These are phyloP conservation scores for Musa itinerans DNA, from an alignment of 176 grass and related monocot species.

Conservation along the genomic window DNA sequence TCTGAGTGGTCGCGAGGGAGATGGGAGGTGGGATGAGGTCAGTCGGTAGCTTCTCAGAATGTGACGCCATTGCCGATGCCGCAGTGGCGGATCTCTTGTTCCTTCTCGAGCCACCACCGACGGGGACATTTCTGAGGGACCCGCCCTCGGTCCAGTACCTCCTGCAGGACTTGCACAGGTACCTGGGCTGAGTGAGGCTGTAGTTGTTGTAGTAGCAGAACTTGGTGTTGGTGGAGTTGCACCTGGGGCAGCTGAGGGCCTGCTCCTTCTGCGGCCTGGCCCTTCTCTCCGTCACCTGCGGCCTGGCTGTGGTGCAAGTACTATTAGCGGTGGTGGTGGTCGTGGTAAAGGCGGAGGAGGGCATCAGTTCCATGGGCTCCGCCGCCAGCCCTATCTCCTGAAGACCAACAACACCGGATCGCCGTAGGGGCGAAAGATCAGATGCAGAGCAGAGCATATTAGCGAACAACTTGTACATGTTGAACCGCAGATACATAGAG, in stretches of 20 bases:
- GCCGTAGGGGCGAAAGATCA: neutral
- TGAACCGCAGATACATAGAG: neutral
- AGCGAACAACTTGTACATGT: neutral
- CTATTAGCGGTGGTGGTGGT: neutral
- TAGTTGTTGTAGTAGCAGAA: conserved; percentile 24
- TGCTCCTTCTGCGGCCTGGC: conserved; percentile 10
- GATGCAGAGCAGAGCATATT: neutral
- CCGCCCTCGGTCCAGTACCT: conserved; percentile 18
- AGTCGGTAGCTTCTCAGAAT: neutral
- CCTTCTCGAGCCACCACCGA: conserved; percentile 18
- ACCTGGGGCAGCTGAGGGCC: conserved; percentile 10
- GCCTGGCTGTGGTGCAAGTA: neutral
- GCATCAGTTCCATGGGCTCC: neutral
- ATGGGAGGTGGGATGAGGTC: neutral
- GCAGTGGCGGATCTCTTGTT: conserved; percentile 7
- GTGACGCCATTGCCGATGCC: neutral
- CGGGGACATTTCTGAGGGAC: conserved; percentile 15
- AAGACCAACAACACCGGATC: neutral
- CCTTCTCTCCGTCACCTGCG: neutral
- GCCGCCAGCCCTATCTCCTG: conserved; percentile 9
- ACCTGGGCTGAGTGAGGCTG: conserved; percentile 16
- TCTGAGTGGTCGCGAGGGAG: neutral
- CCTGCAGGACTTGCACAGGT: conserved; percentile 16
- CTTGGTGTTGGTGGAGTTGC: conserved; percentile 20
- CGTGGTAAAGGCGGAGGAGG: neutral